Base-by-base conservation (phyloP, 495 filamentous ascomycete species). In the Schizothecium vesticola region DNA sequence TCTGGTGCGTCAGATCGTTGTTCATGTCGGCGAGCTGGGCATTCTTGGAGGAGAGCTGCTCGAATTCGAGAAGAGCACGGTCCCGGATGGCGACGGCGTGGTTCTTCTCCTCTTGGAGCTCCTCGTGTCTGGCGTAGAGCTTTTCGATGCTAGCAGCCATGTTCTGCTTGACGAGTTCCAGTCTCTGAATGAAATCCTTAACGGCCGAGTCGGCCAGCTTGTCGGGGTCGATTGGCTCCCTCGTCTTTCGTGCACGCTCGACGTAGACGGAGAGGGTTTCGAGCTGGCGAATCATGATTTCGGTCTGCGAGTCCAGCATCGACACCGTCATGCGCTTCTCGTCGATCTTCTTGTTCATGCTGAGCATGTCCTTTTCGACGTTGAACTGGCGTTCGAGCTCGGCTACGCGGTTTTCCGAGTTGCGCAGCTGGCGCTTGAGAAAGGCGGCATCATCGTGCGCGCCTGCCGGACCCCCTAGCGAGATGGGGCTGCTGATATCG, bases 281-380 rank as follows among this genome's bases (percentile, higher is more conserved):
- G 24, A 99, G 84, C 75, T 99, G 94, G 23, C 92, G 89, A 66
- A 99, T 87, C 74, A 97, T 93, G 71, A 97, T 93, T 77, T 99
- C 96, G 26, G 93, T 90, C 79, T 97, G 91, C 1, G 93, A 92
- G 77, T 98, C 94, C 23, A 99, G 83, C 12, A 94, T 91, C n/a
- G 95, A 94, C 73, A 99, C 93, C 1, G 94, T 98, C 69, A 94
- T 96, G 59, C 95, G 87, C 82, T 98, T 98, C 79, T 98, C 93
- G 36, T 90, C 85, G 13, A 99, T 82, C 73, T 93, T 94, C 56
- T 89, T 92, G 74, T 94, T 93, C 29, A 95, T 86, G 67, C 88
- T 89, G 75, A 93, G 92, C 36, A 97, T 87, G 71, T 93, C 92
- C 24, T 90, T 90, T 22, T 90, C 90, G 19, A 87, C 86, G 70